Evolutionary conservation across 129 eudicot genomes (phyloP), one percentile per base, ranked within the genome.

Genomic region (Chrysanthemum lavandulifolium): DNA sequence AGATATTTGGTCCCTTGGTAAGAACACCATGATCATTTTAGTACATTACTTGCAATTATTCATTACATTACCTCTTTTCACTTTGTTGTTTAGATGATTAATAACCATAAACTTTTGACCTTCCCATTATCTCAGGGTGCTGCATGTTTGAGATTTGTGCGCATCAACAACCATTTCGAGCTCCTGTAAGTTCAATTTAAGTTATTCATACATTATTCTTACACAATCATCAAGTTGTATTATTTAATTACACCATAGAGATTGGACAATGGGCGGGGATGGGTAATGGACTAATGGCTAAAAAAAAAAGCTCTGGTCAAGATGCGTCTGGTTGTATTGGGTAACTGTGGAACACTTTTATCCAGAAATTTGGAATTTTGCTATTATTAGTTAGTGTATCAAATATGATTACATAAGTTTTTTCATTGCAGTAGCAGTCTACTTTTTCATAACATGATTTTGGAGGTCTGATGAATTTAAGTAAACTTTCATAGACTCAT

Each of bases 131-230:
- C 67, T 25, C 69, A 94, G 99, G 99, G 54, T 95, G 99, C 67
- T 95, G 99, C 58, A 88, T 91, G 91, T 95, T 95, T 40, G 99
- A 95, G 87, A 90, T 95, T 73, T 96, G 97, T 77, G 99, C 99
- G 31, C 99, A 95, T 72, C 97, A 95, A 72, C 96, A 87, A 63
- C 88, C 99, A 68, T 95, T 95, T 77, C 85, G 88, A 78, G 99
- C 99, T 69, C 84, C 99, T 29, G 99, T 95, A 86, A 83, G 91
- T 84, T 62, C 66, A 49, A 68, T 73, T 21, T 8, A 67, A 71
- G 50, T 33, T 45, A 25, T 61, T 45, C 14, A 61, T 59, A 52
- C 71, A 55, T 70, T 31, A 60, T 57, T 65, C 67, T 13, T 61
- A 31, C 23, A 50, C n/a, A 45, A 54, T 69, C 15, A 60, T 12